Evolutionary conservation across 805 yeast genomes (phyloP), one percentile per base, ranked within the genome.

Genomic region (Candida incommunis): DNA sequence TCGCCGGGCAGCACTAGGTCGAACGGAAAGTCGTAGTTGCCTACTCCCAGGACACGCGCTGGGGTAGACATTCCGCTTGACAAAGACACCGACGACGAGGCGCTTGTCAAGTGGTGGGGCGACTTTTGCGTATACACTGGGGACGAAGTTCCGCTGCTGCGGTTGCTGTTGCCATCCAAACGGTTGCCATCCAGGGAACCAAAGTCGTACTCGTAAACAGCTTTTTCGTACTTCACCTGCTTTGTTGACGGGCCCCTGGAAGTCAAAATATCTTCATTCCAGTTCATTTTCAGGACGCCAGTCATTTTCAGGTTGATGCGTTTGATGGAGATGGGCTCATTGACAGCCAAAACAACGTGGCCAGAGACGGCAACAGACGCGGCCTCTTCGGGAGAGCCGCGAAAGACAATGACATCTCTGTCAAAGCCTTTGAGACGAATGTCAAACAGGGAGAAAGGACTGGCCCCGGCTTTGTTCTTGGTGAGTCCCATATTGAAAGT

Each of bases 11-110:
- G 58, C 22, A 87, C 71, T 0, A 90, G 74, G 49, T 80, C 80
- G 59, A 92, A 92, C 0, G 97, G 96, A 54, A 92, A 76, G 56
- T 83, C 94, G 58, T 90, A 87, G 60, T 83, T 83, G 0, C 97
- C 97, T 48, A 72, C 76, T 29, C 49, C 29, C 11, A 13, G 47
- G 4, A 45, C 27, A 4, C 40, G 45, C 35, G 50, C 37, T 24
- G 50, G 23, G 5, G 42, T 27, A n/a, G 45, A 31, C 47, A 27
- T 45, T 53, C 41, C 41, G 43, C 46, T 54, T 43, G 18, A 52
- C 43, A 31, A 18, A 11, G 48, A 41, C 16, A 48, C 48, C 35
- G 54, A 56, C 45, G 58, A 55, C 2, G 59, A 50, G 4, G 63
- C 48, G 20, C 61, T 41, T 23, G 57, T 52, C 18, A 48, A 42